A percentile compares a stretch with the other conserved stretches of the same genome.
Evolutionary conservation across 2,329 filamentous ascomycete species (phyloP).

Genomic region (Colletotrichum truncatum): DNA sequence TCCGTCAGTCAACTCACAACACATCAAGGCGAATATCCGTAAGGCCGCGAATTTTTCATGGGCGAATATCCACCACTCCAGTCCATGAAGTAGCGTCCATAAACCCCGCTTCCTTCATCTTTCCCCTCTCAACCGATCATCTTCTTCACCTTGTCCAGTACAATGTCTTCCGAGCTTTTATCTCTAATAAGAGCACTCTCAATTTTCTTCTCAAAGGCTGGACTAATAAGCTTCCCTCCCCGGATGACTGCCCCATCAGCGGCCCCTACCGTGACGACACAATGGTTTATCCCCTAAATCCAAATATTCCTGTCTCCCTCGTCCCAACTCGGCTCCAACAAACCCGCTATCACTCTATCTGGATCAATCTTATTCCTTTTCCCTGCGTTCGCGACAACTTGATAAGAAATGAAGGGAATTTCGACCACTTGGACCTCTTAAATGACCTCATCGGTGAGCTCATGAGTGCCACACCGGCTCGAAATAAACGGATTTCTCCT

Average conservation of each 20-base stretch:
- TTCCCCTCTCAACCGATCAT: no score
- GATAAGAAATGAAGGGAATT: conserved; percentile 9
- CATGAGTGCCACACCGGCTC: background rate
- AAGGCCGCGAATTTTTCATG: no score
- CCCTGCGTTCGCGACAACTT: conserved; percentile 24
- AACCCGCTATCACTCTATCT: conserved; percentile 2
- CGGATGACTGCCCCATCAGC: no score
- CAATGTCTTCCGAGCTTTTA: conserved; percentile 24
- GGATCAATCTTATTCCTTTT: conserved; percentile 27
- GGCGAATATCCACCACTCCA: no score
- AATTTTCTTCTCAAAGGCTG: no score
- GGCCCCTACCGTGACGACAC: conserved; percentile 18
- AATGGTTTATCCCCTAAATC: conserved; percentile 15
- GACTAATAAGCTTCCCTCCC: no score
- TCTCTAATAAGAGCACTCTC: conserved; percentile 5
- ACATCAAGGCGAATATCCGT: no score
- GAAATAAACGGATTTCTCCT: background rate
- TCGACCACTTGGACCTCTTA: conserved; percentile 15
- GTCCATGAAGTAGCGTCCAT: no score
- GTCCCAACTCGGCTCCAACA: conserved; percentile 5
- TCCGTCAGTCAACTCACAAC: no score
- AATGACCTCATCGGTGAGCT: conserved; percentile 17
- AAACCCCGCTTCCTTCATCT: no score
- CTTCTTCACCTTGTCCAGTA: conserved; percentile 23
- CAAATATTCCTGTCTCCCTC: conserved; percentile 20